Base-by-base conservation (phyloP, 352 stramenopile species). In the Phytophthora sansomeana region DNA sequence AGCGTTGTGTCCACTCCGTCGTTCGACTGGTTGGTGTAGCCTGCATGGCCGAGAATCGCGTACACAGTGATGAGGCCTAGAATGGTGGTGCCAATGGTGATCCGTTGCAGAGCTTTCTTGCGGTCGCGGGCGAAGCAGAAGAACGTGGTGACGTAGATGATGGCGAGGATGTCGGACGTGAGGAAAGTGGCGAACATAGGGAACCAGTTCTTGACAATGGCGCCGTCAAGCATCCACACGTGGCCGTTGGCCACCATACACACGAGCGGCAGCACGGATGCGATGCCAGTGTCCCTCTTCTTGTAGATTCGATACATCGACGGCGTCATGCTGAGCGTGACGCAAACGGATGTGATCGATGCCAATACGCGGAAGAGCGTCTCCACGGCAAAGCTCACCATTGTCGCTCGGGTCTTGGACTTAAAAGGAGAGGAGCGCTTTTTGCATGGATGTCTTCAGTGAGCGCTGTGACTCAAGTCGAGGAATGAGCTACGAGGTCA, bases 121-220 rank as follows among this genome's bases (percentile, higher is more conserved):
- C 56, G 65, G 53, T 78, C 69, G 0, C 53, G 65, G 2, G 64
- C 69, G 57, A 60, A 80, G 29, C 60, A 71, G 38, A 63, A 42
- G 48, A 75, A 77, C 0, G 70, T 47, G 14, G 43, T 46, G 5
- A 80, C 58, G 56, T 73, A 80, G 46, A 42, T 36, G 38, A 74
- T 56, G 13, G 72, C 57, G 24, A 77, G 65, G 17, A 66, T 10
- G 49, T 80, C 72, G 39, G 63, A 72, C 2, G 65, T 65, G 48
- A 76, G 41, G 49, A 75, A 78, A 33, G 72, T 72, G 60, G 67
- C 71, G 16, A 80, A 76, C 59, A 80, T 72, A 5, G 74, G 74
- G 69, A 82, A 80, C 58, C 58, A 75, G 42, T 76, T 74, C 41
- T 69, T 44, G 16, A 66, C 66, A 28, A 78, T 54, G 39, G 61